A percentile compares a stretch with the other conserved stretches of the same genome.
Evolutionary conservation across 2,329 filamentous ascomycete species (phyloP).

Genomic region (Verticillium nubilum): DNA sequence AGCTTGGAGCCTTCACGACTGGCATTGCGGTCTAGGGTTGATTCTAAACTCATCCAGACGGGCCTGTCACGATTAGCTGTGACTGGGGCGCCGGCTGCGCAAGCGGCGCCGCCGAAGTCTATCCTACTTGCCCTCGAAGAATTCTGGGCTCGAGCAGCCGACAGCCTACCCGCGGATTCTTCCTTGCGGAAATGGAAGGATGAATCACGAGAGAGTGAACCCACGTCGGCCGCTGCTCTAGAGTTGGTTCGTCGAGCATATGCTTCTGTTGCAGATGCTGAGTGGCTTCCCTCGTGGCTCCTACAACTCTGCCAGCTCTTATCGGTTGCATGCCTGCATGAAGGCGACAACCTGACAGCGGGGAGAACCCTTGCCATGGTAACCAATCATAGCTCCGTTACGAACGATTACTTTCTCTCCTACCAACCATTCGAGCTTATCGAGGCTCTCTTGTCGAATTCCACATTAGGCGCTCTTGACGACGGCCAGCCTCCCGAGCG

Average conservation of each 20-base stretch:
- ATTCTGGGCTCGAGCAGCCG: background rate
- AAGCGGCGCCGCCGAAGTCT: background rate
- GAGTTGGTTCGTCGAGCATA: slow-evolving; percentile 6
- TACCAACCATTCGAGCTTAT: slow-evolving; percentile 5
- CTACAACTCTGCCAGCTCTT: slow-evolving; percentile 5
- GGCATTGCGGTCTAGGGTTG: background rate
- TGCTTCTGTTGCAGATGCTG: background rate
- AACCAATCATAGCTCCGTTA: slow-evolving; percentile 1
- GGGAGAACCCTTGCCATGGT: slow-evolving; percentile 7
- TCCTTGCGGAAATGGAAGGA: background rate
- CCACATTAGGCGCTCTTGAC: background rate
- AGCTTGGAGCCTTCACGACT: background rate
- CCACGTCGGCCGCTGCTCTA: slow-evolving; percentile 3
- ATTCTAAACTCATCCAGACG: background rate
- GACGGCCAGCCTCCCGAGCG: background rate
- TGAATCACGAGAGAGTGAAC: background rate
- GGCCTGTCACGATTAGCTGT: background rate
- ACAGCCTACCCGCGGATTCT: background rate
- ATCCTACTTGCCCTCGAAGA: background rate
- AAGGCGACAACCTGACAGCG: slow-evolving; percentile 2
- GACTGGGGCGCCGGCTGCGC: background rate
- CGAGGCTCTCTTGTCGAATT: background rate
- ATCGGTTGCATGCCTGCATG: slow-evolving; percentile 7
- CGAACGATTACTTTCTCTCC: background rate
- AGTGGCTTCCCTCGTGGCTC: slow-evolving; percentile 7